Conservation (phyloP, 495 filamentous ascomycete species). For the Penicillium dipodomyicola region DNA sequence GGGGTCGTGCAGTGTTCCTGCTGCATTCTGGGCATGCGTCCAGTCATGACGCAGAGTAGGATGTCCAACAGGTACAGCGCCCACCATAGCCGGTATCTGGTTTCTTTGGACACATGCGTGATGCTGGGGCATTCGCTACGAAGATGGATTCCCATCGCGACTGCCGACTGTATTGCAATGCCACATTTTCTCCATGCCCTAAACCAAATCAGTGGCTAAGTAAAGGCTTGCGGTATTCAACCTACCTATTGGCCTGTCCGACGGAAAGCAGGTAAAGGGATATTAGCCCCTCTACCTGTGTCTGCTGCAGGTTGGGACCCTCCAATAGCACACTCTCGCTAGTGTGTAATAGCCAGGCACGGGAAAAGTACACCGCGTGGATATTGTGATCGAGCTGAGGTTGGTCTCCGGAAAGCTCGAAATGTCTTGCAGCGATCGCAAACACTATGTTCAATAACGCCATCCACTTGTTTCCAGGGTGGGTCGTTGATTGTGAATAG, state of each 20-base stretch:
- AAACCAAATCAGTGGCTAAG: not conserved
- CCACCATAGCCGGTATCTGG: conserved; percentile 39
- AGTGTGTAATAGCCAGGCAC: not conserved
- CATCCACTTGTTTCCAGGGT: conserved; percentile 48
- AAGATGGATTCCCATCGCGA: conserved; percentile 56
- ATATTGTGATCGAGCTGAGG: not conserved
- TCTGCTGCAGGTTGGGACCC: conserved; percentile 2
- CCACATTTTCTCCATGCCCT: conserved; percentile 35
- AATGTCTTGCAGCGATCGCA: conserved; percentile 45
- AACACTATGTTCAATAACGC: conserved; percentile 60
- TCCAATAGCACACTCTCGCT: not conserved
- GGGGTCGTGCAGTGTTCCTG: conserved; percentile 53
- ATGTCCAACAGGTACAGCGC: conserved; percentile 55
- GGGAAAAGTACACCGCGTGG: conserved; percentile 2
- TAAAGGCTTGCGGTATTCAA: not conserved
- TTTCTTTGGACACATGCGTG: conserved; percentile 43
- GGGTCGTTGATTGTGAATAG: conserved; percentile 23
- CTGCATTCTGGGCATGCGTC: conserved; percentile 52
- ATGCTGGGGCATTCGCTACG: conserved; percentile 50
- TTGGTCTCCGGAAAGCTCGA: not conserved
- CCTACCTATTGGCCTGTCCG: conserved; percentile 6
- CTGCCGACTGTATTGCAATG: conserved; percentile 53
- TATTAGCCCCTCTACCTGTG: conserved; percentile 3
- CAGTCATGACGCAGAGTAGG: conserved; percentile 56
- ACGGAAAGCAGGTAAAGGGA: conserved; percentile 8